phyloP scores from a whole-genome alignment of 78 protist species.

The Speleostelium caveatum region DNA sequence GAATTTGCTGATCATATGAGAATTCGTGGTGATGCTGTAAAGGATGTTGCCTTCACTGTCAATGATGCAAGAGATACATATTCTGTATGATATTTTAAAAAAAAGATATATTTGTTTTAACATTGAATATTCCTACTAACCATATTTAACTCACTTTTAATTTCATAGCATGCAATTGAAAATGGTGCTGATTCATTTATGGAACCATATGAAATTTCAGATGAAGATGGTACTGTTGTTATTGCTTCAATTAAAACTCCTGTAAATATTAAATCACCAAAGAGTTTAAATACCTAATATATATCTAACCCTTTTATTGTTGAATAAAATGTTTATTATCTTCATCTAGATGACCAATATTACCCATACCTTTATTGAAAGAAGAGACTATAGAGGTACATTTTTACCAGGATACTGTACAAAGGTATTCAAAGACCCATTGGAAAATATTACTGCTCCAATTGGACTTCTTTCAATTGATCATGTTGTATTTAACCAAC shows the following conservation, averaged over 20 bases:
- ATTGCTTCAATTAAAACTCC: slow-evolving; percentile 82
- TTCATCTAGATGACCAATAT: no score
- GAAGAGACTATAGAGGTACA: slow-evolving; percentile 82
- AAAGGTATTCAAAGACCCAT: slow-evolving; percentile 69
- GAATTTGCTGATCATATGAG: slow-evolving; percentile 70
- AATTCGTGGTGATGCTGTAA: slow-evolving; percentile 93
- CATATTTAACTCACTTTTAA: no score
- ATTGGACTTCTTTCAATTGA: slow-evolving; percentile 79
- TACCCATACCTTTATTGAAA: slow-evolving; percentile 90
- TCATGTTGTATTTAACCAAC: slow-evolving; percentile 91
- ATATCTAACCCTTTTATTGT: no score
- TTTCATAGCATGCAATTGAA: slow-evolving; percentile 57
- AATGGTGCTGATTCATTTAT: slow-evolving; percentile 88
- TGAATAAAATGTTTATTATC: no score
- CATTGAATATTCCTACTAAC: no score
- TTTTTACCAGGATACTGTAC: slow-evolving; percentile 87
- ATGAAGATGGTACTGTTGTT: slow-evolving; percentile 89
- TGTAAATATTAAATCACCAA: no score
- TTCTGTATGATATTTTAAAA: no score
- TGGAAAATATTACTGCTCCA: slow-evolving; percentile 31
- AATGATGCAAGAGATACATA: slow-evolving; percentile 77
- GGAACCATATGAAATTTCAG: slow-evolving; percentile 85
- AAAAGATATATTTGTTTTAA: no score
- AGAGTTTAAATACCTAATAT: no score
- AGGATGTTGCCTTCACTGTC: slow-evolving; percentile 91